Percentiles rank a stretch among this genome's conserved stretches.
Evolutionary conservation across 2,329 filamentous ascomycete genomes (phyloP).

Genomic region (Diaporthe longicolla): DNA sequence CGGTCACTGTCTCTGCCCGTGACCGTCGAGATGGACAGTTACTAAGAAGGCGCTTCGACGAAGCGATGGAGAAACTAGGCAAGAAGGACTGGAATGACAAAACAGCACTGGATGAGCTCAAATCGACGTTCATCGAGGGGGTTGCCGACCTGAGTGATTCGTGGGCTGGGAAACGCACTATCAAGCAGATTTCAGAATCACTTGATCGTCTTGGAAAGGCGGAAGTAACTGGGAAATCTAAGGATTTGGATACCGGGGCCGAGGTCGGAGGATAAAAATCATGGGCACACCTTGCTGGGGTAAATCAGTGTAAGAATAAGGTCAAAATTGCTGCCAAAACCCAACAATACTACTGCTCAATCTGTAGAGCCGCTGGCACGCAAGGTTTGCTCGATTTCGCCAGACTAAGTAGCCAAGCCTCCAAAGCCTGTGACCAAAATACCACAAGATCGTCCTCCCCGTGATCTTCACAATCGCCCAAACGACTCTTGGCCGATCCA

Average conservation of each 20-base stretch:
- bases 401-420: too few species aligned
- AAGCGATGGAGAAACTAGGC: background rate
- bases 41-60: background rate
- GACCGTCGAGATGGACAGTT: background rate
- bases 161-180: background rate
- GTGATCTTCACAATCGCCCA: too few species aligned
- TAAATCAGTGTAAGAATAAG: too few species aligned
- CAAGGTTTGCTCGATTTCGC: too few species aligned
- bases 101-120: background rate
- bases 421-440: too few species aligned
- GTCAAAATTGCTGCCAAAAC: too few species aligned
- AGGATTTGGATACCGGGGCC: background rate
- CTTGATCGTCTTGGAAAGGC: background rate
- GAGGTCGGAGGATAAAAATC: background rate
- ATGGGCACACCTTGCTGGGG: too few species aligned
- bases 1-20: background rate
- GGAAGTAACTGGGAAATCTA: background rate
- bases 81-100: background rate
- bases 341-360: too few species aligned
- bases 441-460: too few species aligned
- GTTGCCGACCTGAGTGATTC: background rate
- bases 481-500: too few species aligned
- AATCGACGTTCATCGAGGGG: background rate
- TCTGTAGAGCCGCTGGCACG: too few species aligned
- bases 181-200: background rate